Evolutionary conservation across 192 early-diverging fungal species (phyloP).

Genomic region (Umbelopsis isabellina): DNA sequence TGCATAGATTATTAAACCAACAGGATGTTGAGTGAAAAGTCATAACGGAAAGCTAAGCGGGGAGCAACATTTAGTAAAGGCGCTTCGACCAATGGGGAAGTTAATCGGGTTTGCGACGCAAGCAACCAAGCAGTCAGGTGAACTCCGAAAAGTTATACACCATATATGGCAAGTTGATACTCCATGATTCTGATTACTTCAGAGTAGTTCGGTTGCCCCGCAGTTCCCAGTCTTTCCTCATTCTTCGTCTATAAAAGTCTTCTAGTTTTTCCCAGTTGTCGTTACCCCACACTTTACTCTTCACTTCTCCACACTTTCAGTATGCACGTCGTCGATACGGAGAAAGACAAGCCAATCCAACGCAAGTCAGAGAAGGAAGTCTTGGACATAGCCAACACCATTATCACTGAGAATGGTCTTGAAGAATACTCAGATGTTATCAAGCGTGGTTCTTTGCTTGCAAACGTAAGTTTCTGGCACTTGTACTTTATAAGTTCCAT

Average conservation of each 20-base stretch:
- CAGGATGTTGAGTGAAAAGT: too few relatives aligned
- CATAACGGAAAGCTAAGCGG: neutral
- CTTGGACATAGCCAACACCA: neutral
- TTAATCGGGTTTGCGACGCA: neutral
- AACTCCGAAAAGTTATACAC: slow-evolving; percentile 19
- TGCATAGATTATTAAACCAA: too few relatives aligned
- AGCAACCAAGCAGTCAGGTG: neutral
- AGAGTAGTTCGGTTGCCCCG: too few relatives aligned
- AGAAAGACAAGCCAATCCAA: neutral
- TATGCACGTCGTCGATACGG: slow-evolving; percentile 11
- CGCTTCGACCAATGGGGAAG: slow-evolving; percentile 14
- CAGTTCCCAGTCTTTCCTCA: too few relatives aligned
- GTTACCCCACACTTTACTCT: slow-evolving; percentile 4
- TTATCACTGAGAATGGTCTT: slow-evolving; percentile 1
- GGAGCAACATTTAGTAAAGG: neutral
- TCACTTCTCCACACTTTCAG: slow-evolving; percentile 9
- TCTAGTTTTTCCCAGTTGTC: neutral
- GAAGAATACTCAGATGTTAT: slow-evolving; percentile 14
- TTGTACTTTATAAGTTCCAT: neutral
- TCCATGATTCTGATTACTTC: too few relatives aligned
- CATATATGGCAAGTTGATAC: slow-evolving; percentile 7
- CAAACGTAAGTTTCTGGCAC: neutral
- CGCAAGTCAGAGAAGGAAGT: slow-evolving; percentile 18
- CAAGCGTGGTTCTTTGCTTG: slow-evolving; percentile 4
- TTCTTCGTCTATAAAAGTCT: slow-evolving; percentile 2